Evolutionary conservation across 2,329 filamentous ascomycete genomes (phyloP).

Genomic region (Aspergillus ruber): DNA sequence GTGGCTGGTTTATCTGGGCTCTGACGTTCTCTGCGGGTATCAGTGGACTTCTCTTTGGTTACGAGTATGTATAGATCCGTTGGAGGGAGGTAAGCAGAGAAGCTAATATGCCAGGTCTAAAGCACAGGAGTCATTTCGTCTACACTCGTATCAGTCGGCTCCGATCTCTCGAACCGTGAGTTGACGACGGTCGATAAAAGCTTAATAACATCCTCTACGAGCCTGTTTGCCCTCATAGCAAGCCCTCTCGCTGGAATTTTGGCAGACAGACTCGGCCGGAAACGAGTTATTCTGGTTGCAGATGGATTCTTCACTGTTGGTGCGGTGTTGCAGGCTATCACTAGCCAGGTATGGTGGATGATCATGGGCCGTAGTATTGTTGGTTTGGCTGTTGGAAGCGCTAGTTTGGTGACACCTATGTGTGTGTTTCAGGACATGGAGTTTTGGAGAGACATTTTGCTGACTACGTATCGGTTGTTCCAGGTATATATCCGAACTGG

Average conservation of each 20-base stretch:
- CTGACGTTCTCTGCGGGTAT: conserved; percentile 54
- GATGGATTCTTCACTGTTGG: conserved; percentile 42
- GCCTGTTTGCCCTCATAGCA: conserved; percentile 51
- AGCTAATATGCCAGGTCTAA: conserved; percentile 16
- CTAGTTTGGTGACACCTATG: conserved; percentile 73
- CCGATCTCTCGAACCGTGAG: conserved; percentile 46
- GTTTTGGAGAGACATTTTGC: neutral
- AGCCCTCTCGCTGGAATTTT: conserved; percentile 50
- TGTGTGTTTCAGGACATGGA: conserved; percentile 11
- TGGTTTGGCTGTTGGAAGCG: conserved; percentile 42
- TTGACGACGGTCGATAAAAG: conserved; percentile 53
- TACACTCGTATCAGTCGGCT: conserved; percentile 51
- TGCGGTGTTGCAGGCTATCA: conserved; percentile 37
- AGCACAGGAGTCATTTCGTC: conserved; percentile 57
- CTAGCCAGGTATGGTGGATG: conserved; percentile 39
- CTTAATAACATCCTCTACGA: conserved; percentile 53
- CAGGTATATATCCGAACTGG: conserved; percentile 76
- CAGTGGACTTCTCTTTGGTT: conserved; percentile 55
- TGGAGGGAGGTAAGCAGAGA: neutral
- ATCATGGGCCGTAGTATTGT: conserved; percentile 42
- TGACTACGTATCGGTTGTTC: conserved; percentile 1
- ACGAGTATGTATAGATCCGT: conserved; percentile 42
- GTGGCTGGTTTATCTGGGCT: conserved; percentile 47
- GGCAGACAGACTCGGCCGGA: conserved; percentile 45
- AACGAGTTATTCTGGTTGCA: conserved; percentile 42